Evolutionary conservation across 2,329 filamentous ascomycete species (phyloP), one percentile per base, ranked within the genome.

Genomic region (Alternaria panax): DNA sequence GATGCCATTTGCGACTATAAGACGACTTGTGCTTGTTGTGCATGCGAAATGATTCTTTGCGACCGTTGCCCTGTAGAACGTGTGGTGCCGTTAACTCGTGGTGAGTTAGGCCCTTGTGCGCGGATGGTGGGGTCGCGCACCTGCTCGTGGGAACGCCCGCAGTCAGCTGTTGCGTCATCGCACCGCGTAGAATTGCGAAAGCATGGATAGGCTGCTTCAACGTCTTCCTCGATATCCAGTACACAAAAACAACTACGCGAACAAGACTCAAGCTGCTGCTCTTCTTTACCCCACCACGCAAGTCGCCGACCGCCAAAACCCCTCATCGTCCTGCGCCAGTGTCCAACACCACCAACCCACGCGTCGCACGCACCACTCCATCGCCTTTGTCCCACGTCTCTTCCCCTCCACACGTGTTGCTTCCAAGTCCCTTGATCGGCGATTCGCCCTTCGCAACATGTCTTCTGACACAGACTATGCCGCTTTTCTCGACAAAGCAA

Each of bases 401-500:
- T n/a, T 25, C 5, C 30, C 20, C 9, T 34, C 45, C 14, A 25
- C 28, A 36, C 28, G 28, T 36, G 25, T 30, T 45, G n/a, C 22
- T 38, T 34, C 11, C 24, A 24, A 32, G 12, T 18, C n/a, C 8
- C 5, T 22, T 34, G 32, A 40, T 42, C 18, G 20, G n/a, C 43
- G 22, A 25, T 12, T 14, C 16, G 7, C 30, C 16, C 22, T 34
- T 32, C 53, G 52, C 57, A 82, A 57, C 16, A 92, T 92, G 90
- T 86, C 88, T 7, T 89, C 88, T 54, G 92, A 97, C 83, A 88
- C 91, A 62, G 90, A 91, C 63, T 97, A 97, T 82, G 86, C 88
- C 79, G 83, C 90, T 60, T 97, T 97, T 75, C 84, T 97, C 57
- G 86, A 95, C 75, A 95, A 95, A 82, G 92, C 92, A 54, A 96